Conservation (phyloP, 345 rosid species). For the Garcia nutans region DNA sequence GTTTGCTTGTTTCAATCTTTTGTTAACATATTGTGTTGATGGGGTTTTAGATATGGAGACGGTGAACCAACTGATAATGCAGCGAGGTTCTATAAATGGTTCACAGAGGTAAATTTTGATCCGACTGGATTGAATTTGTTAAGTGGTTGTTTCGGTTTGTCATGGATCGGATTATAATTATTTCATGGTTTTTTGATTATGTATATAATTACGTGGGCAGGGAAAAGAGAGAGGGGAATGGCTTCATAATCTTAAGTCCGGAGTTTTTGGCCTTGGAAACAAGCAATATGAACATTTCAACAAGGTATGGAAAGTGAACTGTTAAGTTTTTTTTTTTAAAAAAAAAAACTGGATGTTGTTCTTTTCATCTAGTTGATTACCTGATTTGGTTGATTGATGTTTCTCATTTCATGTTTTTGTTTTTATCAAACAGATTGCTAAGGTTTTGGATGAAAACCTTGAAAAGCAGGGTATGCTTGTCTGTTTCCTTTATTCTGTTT, state of each 20-base stretch:
- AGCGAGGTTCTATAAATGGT: constrained; percentile 98
- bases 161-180: constrained; percentile 6
- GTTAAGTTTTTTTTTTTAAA: neutral
- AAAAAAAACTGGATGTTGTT: neutral
- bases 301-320: constrained; percentile 45
- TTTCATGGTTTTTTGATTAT: constrained; percentile 4
- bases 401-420: neutral
- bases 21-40: constrained; percentile 16
- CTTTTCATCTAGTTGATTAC: neutral
- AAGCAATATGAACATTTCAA: constrained; percentile 96
- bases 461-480: constrained; percentile 66
- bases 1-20: neutral
- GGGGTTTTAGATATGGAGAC: constrained; percentile 77
- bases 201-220: constrained; percentile 34
- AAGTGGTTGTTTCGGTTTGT: constrained; percentile 6
- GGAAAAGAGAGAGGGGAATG: constrained; percentile 72
- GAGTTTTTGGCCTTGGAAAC: constrained; percentile 95
- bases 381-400: neutral
- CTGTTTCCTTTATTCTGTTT: neutral
- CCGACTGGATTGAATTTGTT: constrained; percentile 15
- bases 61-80: constrained; percentile 99
- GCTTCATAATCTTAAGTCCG: constrained; percentile 67
- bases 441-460: constrained; percentile 71
- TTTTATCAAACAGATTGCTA: constrained; percentile 57
- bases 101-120: constrained; percentile 62